Evolutionary conservation across 139 green algal species (phyloP).

Genomic region (Chlamydomonas sp.): DNA sequence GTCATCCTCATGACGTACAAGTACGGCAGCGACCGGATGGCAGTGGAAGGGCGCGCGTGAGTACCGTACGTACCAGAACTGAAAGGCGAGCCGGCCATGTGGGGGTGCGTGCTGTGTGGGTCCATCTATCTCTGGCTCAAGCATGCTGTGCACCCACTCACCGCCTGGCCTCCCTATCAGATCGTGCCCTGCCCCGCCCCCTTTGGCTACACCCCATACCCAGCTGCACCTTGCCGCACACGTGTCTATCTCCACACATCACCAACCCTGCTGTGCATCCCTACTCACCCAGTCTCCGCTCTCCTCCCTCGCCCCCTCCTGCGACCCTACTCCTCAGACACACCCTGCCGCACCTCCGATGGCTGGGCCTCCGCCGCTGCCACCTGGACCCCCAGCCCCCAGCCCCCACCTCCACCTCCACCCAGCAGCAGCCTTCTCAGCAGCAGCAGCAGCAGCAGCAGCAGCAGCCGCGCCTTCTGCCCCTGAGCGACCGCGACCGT

Average conservation of each 20-base stretch:
- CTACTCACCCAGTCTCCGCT: neutral
- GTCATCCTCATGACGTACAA: constrained; percentile 81
- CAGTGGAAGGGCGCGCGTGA: constrained; percentile 67
- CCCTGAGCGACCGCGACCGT: too few species aligned
- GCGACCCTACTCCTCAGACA: constrained; percentile 36
- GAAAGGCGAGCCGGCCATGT: neutral
- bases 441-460: too few species aligned
- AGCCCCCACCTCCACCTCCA: too few species aligned
- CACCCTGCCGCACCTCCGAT: constrained; percentile 68
- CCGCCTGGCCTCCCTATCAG: neutral
- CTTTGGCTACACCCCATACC: neutral
- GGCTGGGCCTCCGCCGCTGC: constrained; percentile 70
- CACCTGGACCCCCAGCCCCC: constrained; percentile 54
- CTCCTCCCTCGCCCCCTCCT: constrained; percentile 12
- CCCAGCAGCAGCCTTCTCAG: too few species aligned
- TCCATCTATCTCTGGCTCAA: neutral
- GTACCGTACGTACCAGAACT: neutral
- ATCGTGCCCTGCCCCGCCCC: neutral
- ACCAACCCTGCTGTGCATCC: too few species aligned
- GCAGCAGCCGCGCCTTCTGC: too few species aligned
- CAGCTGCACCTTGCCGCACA: too few species aligned
- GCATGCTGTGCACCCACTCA: neutral
- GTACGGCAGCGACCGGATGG: constrained; percentile 75
- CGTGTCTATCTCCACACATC: too few species aligned
- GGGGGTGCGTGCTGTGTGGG: neutral